Base-by-base conservation (phyloP, 2,329 filamentous ascomycete species). In the Epichloe uncinata region DNA sequence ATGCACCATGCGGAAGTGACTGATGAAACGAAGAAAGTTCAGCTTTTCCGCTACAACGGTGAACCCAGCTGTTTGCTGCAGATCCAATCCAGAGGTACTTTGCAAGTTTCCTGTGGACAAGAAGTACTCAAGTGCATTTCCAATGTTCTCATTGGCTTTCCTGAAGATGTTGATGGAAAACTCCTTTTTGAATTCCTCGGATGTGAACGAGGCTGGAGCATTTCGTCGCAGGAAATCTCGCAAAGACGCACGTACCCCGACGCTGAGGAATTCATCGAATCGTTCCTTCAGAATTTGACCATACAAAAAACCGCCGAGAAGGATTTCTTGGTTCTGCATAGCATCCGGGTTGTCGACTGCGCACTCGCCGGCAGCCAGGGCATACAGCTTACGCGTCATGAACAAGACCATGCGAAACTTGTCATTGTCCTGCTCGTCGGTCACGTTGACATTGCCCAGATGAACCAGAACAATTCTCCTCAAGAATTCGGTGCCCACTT, bases 1-100 rank as follows among this genome's bases (percentile, higher is more conserved):
- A 72, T 98, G 93, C 51, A 98, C 88, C 89, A 96, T 96, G 57
- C 93, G 85, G 77, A 98, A 98, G 68, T 98, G 93, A 67, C 87
- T 93, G 71, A 98, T 95, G 71, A 97, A 98, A 60, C 93, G 87
- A 61, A 95, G 81, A 66, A 97, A 98, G 71, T 98, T 98, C 64
- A 98, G 91, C 75, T 97, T 97, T 66, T 98, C 93, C 3, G 93
- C 93, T 47, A 97, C 90, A 47, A 98, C 89, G 0, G 88, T 95
- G 67, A 95, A 98, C 54, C 93, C 93, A 12, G 91, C 93, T 0
- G 85, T 84, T 67, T 98, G 93, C 63, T 97, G 93, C 61, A 96
- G 68, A 75, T 98, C 93, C 40, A 98, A 75, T 56, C 93, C 93
- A 33, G 87, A 95, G 13, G 87, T 83, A 72, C 87, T 95, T 61